Evolutionary conservation across 225 moss, liverwort and hornwort genomes (phyloP).

Genomic region (Pseudoscleropodium purum): DNA sequence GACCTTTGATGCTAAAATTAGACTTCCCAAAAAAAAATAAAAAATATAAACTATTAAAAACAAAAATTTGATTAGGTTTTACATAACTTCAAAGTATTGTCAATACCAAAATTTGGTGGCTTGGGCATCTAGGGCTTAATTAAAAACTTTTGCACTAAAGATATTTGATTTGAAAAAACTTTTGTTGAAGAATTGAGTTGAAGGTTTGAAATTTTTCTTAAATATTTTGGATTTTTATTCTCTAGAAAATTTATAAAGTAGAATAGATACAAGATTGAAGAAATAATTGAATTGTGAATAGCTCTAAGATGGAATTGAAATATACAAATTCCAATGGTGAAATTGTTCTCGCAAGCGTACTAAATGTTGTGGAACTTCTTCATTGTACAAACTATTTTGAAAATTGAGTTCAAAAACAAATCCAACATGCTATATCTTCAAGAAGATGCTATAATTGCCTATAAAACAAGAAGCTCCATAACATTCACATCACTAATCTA

Average conservation of each 20-base stretch:
- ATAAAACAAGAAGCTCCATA: not conserved
- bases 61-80: no score
- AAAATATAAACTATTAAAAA: no score
- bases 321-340: accelerated
- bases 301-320: not conserved
- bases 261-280: not conserved
- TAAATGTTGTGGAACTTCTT: not conserved
- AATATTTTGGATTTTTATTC: no score
- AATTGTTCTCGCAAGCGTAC: accelerated
- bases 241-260: no score
- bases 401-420: not conserved
- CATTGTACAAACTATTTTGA: not conserved
- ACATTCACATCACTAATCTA: not conserved
- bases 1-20: no score
- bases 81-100: no score
- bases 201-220: no score
- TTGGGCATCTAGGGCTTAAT: no score
- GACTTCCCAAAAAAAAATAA: no score
- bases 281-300: not conserved
- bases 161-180: no score
- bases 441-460: not conserved
- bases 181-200: not conserved
- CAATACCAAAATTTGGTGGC: no score
- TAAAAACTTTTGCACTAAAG: no score
- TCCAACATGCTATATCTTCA: not conserved